Conservation (phyloP, 306 rosid species). For the Inga laurina region DNA sequence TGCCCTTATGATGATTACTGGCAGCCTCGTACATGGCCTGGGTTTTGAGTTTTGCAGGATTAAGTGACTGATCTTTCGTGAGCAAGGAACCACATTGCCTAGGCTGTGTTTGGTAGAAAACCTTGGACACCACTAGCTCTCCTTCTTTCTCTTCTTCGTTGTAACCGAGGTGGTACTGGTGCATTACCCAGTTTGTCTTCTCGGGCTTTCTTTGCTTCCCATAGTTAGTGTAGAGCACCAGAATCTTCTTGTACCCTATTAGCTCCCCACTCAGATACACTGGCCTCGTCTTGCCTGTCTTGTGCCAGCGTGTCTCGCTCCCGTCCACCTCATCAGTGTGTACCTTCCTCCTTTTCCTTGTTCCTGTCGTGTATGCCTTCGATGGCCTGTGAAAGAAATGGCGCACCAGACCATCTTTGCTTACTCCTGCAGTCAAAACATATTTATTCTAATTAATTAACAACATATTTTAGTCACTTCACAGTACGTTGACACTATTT, state of each 20-base stretch:
- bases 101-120: constrained; percentile 86
- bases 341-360: constrained; percentile 68
- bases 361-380: constrained; percentile 68
- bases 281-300: constrained; percentile 70
- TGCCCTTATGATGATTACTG: constrained; percentile 18
- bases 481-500: not conserved
- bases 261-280: constrained; percentile 39
- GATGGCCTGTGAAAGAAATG: constrained; percentile 74
- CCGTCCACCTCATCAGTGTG: constrained; percentile 57
- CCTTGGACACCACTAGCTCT: constrained; percentile 74
- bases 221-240: constrained; percentile 82
- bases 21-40: constrained; percentile 4
- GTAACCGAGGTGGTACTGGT: constrained; percentile 71
- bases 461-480: not conserved
- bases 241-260: constrained; percentile 76
- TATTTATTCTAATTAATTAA: not conserved
- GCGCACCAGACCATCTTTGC: constrained; percentile 62
- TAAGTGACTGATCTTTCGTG: constrained; percentile 46
- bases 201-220: constrained; percentile 79
- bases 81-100: constrained; percentile 66
- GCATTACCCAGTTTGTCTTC: constrained; percentile 88
- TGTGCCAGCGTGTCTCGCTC: constrained; percentile 73
- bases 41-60: constrained; percentile 23
- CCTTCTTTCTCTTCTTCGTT: constrained; percentile 87
- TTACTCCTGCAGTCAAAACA: constrained; percentile 46